phyloP scores from a whole-genome alignment of 768 basidiomycete species.

The Panaeolus papilionaceus region DNA sequence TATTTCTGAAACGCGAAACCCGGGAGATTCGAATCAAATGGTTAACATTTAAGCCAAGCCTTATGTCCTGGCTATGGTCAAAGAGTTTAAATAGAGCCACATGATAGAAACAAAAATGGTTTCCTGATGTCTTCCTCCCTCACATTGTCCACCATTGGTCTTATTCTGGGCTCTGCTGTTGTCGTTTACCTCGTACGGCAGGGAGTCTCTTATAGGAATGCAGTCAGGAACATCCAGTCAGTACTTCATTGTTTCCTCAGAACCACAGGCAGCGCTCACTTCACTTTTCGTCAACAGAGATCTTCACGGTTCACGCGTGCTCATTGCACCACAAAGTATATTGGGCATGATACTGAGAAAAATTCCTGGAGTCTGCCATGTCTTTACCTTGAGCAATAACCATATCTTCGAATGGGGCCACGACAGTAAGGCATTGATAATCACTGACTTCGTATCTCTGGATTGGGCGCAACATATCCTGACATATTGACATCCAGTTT shows the following conservation, averaged over 20 bases:
- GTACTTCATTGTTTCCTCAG: not conserved
- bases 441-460: not conserved
- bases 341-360: not conserved
- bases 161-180: not conserved
- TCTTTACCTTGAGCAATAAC: not conserved
- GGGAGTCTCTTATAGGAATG: not conserved
- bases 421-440: not conserved
- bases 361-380: not conserved
- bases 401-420: not conserved
- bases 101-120: too few species aligned
- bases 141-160: not conserved
- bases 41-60: too few species aligned
- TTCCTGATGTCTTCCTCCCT: not conserved
- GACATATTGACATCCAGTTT: not conserved
- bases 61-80: too few species aligned
- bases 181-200: not conserved
- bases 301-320: not conserved
- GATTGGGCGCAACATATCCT: not conserved
- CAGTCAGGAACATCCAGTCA: not conserved
- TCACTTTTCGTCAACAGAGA: not conserved
- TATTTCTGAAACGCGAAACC: not conserved
- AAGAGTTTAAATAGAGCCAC: too few species aligned
- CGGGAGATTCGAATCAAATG: not conserved
- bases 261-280: not conserved
- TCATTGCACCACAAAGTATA: not conserved